Evolutionary conservation across 2,329 filamentous ascomycete species (phyloP).

Genomic region (Rutstroemia sydowiana): DNA sequence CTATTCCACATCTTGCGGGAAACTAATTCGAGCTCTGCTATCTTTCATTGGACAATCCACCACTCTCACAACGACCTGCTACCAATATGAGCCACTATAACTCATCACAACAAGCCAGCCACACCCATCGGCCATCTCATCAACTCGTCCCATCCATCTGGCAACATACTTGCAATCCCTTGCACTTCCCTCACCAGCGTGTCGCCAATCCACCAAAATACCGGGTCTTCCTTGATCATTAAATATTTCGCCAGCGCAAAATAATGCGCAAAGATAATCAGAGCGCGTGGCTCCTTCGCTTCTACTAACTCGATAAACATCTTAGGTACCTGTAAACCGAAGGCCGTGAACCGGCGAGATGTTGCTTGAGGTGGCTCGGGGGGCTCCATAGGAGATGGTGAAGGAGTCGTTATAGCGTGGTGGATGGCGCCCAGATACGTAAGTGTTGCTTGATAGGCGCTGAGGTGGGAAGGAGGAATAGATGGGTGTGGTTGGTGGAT

Average conservation of each 20-base stretch:
- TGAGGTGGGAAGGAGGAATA: constrained; percentile 3
- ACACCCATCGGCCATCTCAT: constrained; percentile 3
- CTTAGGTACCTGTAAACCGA: constrained; percentile 13
- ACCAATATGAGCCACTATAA: too few relatives aligned
- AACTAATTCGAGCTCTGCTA: too few relatives aligned
- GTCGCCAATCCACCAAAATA: constrained; percentile 7
- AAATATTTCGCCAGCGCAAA: constrained; percentile 23
- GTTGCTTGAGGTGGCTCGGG: constrained; percentile 8
- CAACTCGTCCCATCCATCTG: background rate
- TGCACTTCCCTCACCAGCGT: constrained; percentile 1
- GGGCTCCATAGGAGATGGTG: too few relatives aligned
- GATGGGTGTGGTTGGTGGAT: background rate
- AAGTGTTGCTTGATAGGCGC: constrained; percentile 1
- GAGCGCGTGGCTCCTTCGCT: constrained; percentile 12
- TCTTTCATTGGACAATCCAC: too few relatives aligned
- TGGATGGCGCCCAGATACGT: constrained; percentile 6
- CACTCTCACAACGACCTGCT: background rate
- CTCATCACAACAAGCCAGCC: background rate
- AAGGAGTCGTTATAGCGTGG: background rate
- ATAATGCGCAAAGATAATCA: constrained; percentile 26
- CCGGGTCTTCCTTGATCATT: background rate
- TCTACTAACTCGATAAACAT: constrained; percentile 14
- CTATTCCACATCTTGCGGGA: too few relatives aligned
- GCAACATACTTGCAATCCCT: constrained; percentile 1
- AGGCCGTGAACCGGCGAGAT: constrained; percentile 12